Evolutionary conservation across 192 early-diverging fungal species (phyloP).

Genomic region (Coemansia sp.): DNA sequence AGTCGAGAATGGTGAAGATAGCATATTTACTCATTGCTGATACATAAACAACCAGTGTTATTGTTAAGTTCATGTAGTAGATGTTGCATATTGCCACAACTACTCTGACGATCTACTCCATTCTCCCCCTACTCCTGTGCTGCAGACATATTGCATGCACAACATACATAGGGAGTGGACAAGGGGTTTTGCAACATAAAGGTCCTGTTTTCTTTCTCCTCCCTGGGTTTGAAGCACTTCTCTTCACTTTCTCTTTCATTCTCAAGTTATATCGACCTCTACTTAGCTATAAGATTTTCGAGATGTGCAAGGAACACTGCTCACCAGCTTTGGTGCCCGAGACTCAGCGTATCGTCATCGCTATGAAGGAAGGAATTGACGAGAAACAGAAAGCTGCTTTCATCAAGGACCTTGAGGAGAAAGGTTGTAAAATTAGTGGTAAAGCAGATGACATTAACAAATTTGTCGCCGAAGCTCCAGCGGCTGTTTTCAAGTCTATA

Average conservation of each 20-base stretch:
- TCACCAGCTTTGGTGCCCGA: neutral
- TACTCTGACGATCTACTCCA: no score
- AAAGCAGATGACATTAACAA: no score
- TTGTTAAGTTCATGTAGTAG: no score
- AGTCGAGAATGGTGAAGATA: no score
- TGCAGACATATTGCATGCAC: neutral
- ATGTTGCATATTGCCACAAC: no score
- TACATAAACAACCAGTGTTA: no score
- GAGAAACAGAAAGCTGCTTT: neutral
- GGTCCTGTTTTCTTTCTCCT: no score
- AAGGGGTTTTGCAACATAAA: neutral
- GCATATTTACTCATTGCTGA: no score
- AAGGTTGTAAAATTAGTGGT: neutral
- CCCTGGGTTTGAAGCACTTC: neutral
- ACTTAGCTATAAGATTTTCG: neutral
- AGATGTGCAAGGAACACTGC: neutral
- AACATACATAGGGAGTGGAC: neutral
- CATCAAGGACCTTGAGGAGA: neutral
- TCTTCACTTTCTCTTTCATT: neutral
- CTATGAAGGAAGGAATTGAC: constrained; percentile 2
- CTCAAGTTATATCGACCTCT: neutral
- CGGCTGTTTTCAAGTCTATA: neutral
- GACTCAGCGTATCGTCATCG: neutral
- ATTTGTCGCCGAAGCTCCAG: neutral
- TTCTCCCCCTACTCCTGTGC: neutral